Percentiles rank a stretch among this genome's conserved stretches.
These are phyloP conservation scores for Effrenium voratum DNA, from an alignment of 73 alveolate species.

Conservation along the genomic window DNA sequence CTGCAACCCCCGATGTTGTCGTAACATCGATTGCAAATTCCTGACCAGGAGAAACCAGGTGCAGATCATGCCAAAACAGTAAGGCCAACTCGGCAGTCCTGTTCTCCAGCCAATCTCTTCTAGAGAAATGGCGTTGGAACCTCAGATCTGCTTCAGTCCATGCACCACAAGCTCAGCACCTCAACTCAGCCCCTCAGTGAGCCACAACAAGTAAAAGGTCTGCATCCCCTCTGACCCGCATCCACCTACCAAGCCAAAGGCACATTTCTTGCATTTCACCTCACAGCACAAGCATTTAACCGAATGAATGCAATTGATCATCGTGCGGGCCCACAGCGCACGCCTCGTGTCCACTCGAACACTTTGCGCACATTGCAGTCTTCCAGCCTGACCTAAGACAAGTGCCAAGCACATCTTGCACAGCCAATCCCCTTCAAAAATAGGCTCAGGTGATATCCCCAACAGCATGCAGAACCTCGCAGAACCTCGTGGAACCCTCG, in stretches of 20 bases:
- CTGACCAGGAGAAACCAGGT: background rate
- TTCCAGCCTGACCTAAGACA: slow-evolving; percentile 62
- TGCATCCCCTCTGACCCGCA: background rate
- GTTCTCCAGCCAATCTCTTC: slow-evolving; percentile 75
- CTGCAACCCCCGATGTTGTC: slow-evolving; percentile 78
- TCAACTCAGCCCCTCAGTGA: background rate
- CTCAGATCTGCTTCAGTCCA: background rate
- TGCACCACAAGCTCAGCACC: background rate
- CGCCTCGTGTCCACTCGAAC: slow-evolving; percentile 60
- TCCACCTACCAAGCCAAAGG: background rate
- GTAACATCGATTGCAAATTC: slow-evolving; percentile 53
- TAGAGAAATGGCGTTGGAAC: slow-evolving; percentile 14
- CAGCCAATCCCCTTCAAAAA: background rate
- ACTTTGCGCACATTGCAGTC: slow-evolving; percentile 45
- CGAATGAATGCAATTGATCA: too few species aligned
- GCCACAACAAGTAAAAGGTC: background rate
- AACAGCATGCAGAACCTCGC: too few species aligned
- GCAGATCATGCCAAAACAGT: background rate
- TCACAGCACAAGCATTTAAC: background rate
- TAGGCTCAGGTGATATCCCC: background rate
- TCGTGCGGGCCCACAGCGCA: background rate
- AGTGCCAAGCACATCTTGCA: background rate
- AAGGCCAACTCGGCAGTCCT: background rate
- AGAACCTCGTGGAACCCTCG: too few species aligned
- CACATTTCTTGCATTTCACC: slow-evolving; percentile 7